A percentile compares a stretch with the other conserved stretches of the same genome.
Conservation (phyloP, 169 alveolate genomes). For the Ichthyophthirius multifiliis region DNA sequence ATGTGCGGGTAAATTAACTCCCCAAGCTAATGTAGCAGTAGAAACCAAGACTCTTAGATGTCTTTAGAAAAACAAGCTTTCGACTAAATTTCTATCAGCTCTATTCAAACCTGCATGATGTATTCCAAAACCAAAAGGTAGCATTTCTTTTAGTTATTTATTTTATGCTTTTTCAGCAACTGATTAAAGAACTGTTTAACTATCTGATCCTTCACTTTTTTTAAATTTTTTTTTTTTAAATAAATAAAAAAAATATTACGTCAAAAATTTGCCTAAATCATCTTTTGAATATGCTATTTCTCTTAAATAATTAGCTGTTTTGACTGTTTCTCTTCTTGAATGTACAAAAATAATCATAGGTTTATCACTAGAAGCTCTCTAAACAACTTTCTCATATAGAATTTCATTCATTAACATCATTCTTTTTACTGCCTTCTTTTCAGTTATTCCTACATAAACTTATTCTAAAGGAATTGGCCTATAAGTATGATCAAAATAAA, state of each 20-base stretch:
- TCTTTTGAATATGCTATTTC: conserved; percentile 71
- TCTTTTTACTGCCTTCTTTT: conserved; percentile 96
- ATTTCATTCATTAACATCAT: conserved; percentile 95
- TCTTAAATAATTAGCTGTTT: conserved; percentile 54
- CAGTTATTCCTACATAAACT: conserved; percentile 97
- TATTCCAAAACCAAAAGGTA: conserved; percentile 95
- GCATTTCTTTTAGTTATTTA: conserved; percentile 18
- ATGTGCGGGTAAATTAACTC: conserved; percentile 99
- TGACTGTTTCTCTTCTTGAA: conserved; percentile 80
- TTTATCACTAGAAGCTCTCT: conserved; percentile 44
- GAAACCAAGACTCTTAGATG: conserved; percentile 96
- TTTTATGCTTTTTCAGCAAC: conserved; percentile 17
- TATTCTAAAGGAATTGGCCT: conserved; percentile 99
- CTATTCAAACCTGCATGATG: conserved; percentile 99
- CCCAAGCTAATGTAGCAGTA: conserved; percentile 99
- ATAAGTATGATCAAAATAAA: conserved; percentile 94
- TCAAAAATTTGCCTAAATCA: conserved; percentile 60
- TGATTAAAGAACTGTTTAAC: neutral
- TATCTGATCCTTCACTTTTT: neutral
- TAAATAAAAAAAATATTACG: neutral
- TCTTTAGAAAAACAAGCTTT: conserved; percentile 96
- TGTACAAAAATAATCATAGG: conserved; percentile 69
- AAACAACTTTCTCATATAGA: conserved; percentile 90
- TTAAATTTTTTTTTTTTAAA: neutral
- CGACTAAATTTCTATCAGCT: conserved; percentile 96